Base-by-base conservation (phyloP, 2,329 filamentous ascomycete species). In the Fusarium sp. region DNA sequence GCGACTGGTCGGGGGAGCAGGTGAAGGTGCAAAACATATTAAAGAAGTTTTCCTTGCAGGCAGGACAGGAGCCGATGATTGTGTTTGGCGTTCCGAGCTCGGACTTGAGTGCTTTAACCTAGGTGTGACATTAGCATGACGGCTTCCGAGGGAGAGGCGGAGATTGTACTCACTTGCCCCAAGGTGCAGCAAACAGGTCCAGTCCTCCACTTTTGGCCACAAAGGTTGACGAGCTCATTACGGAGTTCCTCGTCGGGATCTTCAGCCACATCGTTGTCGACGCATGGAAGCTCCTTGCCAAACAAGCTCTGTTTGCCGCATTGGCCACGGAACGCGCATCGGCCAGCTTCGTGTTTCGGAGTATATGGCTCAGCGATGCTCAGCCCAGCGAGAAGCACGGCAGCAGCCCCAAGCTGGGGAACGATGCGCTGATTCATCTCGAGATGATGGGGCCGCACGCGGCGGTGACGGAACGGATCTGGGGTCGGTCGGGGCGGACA, bases 21-120 rank as follows among this genome's bases (percentile, higher is more conserved):
- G 95, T 98, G 78, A 99, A 98, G 6, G 94, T 97, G 83, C 96
- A 99, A 81, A 99, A 99, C 46, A 97, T 86, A 83, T 99, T 97
- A 86, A 94, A 98, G 85, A 99, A 99, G 85, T 99, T 99, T 75
- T 95, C 92, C 81, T 96, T 97, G 88, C 96, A 99, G 34, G 97
- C 96, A 2, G 96, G 96, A 79, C 96, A 99, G 10, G 94, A 94
- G 28, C 94, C 91, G 78, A 99, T 94, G 77, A 99, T 92, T 63
- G 92, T 90, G 74, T 95, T 94, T 2, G 94, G 95, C 23, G 94
- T 94, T 72, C 93, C 92, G 62, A 99, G 87, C 76, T 97, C 97
- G 66, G 89, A 91, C 74, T 93, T 91, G 67, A 99, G 89, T 2
- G 92, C 87, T 74, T 93, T 89, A 60, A 99, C 86, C 92, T 95